Conservation (phyloP, 2,329 filamentous ascomycete genomes). For the Fusarium fracticaudum region DNA sequence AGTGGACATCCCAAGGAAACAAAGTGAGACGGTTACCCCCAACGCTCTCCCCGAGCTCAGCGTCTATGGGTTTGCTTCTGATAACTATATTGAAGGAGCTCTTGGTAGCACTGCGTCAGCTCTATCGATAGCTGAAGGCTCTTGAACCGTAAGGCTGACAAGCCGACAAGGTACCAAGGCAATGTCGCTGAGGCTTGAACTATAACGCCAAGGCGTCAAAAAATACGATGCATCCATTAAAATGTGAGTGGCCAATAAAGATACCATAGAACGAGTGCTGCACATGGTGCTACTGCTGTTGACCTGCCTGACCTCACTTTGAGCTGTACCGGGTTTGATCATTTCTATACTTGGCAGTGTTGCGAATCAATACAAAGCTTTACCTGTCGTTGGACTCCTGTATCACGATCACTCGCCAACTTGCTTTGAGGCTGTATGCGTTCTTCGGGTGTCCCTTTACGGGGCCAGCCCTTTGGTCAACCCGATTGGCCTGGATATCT, state of each 20-base stretch:
- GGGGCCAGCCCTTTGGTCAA: background rate
- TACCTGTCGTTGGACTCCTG: no score
- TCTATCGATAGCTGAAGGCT: background rate
- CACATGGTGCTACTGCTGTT: background rate
- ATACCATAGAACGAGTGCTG: background rate
- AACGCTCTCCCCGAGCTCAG: background rate
- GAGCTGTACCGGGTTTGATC: no score
- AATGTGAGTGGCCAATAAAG: background rate
- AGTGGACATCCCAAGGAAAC: background rate
- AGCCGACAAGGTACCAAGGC: background rate
- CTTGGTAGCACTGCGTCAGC: background rate
- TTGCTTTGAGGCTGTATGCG: background rate
- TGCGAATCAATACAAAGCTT: no score
- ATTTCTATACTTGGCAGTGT: no score
- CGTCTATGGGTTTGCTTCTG: background rate
- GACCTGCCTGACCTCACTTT: no score
- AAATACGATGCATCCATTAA: constrained; percentile 16
- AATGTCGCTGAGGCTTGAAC: background rate
- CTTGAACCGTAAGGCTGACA: background rate
- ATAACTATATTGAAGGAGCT: no score
- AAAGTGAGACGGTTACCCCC: background rate
- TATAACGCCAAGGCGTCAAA: constrained; percentile 6
- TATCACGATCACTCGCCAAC: background rate
- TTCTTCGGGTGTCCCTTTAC: background rate
- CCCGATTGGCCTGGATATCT: background rate